A percentile compares a stretch with the other conserved stretches of the same genome.
phyloP scores from a whole-genome alignment of 441 rosid species.

The Adansonia grandidieri region DNA sequence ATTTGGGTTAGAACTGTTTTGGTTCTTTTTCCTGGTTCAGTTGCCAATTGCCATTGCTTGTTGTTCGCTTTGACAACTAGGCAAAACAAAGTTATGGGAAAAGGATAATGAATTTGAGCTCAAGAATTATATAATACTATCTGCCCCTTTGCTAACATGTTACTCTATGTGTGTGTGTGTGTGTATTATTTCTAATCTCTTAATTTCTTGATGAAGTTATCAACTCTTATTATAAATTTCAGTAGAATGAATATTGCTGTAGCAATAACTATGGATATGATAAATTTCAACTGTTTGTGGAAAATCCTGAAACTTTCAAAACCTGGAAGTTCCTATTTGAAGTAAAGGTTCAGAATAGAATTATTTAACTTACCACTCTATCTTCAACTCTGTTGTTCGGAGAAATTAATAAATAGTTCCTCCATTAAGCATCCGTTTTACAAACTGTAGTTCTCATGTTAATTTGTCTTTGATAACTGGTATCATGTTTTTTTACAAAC shows the following conservation, averaged over 20 bases:
- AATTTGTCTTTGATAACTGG: background rate
- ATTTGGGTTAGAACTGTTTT: slow-evolving; percentile 24
- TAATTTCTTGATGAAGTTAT: background rate
- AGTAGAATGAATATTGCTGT: background rate
- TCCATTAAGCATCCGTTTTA: background rate
- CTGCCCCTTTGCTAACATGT: background rate
- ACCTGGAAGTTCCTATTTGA: background rate
- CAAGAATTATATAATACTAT: background rate
- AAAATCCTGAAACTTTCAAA: too few relatives aligned
- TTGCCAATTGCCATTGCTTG: slow-evolving; percentile 17
- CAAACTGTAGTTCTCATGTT: background rate
- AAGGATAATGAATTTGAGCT: slow-evolving; percentile 10
- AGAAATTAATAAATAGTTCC: background rate
- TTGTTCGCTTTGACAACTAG: slow-evolving; percentile 38
- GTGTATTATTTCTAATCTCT: background rate
- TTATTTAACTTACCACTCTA: background rate
- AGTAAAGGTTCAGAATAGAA: background rate
- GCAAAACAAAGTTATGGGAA: slow-evolving; percentile 27
- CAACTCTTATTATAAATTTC: background rate
- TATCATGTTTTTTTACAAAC: background rate
- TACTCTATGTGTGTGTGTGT: background rate
- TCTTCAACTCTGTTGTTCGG: background rate
- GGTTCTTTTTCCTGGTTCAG: slow-evolving; percentile 27
- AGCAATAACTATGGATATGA: too few relatives aligned
- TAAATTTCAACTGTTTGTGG: too few relatives aligned